Conservation (phyloP, 768 basidiomycete species). For the Russula vinacea region DNA sequence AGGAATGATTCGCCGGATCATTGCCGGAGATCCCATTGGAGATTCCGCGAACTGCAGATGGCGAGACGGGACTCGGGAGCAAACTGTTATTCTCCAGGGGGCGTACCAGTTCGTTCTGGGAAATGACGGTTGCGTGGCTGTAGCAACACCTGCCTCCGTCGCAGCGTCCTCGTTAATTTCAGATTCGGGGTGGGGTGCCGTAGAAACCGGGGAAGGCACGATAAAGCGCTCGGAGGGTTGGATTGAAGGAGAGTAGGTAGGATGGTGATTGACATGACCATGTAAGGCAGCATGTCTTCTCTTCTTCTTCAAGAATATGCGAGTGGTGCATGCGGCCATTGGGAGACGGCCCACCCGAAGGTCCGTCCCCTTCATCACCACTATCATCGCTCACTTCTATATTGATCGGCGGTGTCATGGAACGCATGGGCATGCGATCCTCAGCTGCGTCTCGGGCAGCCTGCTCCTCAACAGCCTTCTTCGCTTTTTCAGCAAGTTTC, state of each 20-base stretch:
- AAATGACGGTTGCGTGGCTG: slow-evolving; percentile 36
- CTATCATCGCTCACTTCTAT: slow-evolving; percentile 80
- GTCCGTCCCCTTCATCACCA: slow-evolving; percentile 56
- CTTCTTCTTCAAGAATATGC: slow-evolving; percentile 69
- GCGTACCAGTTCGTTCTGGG: slow-evolving; percentile 9
- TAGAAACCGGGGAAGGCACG: slow-evolving; percentile 35
- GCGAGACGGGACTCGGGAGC: slow-evolving; percentile 32
- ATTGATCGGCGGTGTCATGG: slow-evolving; percentile 60
- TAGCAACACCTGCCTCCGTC: slow-evolving; percentile 32
- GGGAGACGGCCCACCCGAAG: neutral
- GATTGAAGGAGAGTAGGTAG: slow-evolving; percentile 27
- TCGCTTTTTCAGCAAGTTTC: slow-evolving; percentile 68
- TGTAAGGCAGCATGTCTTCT: slow-evolving; percentile 36
- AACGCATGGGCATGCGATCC: slow-evolving; percentile 34
- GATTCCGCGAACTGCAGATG: slow-evolving; percentile 27
- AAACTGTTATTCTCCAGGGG: slow-evolving; percentile 19
- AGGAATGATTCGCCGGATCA: neutral
- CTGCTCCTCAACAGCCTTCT: slow-evolving; percentile 57
- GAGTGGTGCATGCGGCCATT: slow-evolving; percentile 40
- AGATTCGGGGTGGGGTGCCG: slow-evolving; percentile 13
- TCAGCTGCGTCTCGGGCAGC: slow-evolving; percentile 47
- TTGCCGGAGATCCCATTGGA: slow-evolving; percentile 12
- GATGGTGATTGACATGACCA: neutral
- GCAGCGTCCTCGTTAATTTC: slow-evolving; percentile 2
- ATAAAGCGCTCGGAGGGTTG: slow-evolving; percentile 37